Percentiles rank a stretch among this genome's conserved stretches.
Evolutionary conservation across 208 protist species (phyloP).

Genomic region (Leishmania aethiopica): DNA sequence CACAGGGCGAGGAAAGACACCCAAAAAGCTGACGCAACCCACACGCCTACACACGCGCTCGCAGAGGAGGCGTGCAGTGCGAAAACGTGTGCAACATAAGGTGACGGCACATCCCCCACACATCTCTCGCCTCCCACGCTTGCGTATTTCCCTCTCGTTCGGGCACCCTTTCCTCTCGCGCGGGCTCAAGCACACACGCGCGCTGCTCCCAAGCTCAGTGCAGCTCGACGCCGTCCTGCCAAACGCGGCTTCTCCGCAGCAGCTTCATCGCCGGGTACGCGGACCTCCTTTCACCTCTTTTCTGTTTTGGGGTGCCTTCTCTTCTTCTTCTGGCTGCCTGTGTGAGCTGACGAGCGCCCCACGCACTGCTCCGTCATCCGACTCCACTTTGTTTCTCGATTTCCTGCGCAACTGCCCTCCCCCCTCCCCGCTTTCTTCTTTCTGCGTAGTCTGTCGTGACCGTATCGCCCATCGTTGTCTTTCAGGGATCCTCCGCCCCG

Average conservation of each 20-base stretch:
- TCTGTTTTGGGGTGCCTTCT: background rate
- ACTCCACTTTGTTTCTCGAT: background rate
- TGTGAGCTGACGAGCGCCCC: background rate
- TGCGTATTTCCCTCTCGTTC: too few species aligned
- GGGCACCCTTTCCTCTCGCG: too few species aligned
- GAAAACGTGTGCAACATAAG: too few species aligned
- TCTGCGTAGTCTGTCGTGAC: too few species aligned
- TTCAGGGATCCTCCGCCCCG: too few species aligned
- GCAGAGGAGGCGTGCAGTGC: background rate
- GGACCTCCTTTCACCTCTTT: background rate
- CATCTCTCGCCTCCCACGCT: too few species aligned
- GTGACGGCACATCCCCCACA: too few species aligned
- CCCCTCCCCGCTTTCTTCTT: background rate
- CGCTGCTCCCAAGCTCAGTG: background rate
- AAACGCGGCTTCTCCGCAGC: background rate
- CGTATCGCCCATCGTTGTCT: too few species aligned
- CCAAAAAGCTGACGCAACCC: background rate
- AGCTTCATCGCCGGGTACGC: background rate
- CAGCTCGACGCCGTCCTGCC: background rate
- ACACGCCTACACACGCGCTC: background rate
- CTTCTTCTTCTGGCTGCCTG: background rate
- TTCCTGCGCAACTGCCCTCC: background rate
- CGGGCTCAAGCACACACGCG: too few species aligned
- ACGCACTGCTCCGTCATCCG: background rate
- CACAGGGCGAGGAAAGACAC: background rate